Percentiles rank a stretch among this genome's conserved stretches.
Evolutionary conservation across 495 filamentous ascomycete genomes (phyloP).

Genomic region (Trichoderma asperelloides): DNA sequence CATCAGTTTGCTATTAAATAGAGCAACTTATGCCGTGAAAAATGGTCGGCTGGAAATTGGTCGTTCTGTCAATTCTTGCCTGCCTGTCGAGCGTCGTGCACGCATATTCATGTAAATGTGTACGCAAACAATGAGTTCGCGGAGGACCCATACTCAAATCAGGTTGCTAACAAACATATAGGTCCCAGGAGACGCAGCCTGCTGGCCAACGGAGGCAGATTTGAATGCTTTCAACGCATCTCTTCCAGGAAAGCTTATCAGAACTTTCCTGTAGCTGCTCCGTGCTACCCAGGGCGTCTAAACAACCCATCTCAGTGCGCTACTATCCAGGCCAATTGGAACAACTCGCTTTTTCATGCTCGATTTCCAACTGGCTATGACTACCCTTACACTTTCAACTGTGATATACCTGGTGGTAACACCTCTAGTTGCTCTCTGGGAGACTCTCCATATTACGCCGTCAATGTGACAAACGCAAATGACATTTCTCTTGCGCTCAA

Average conservation of each 20-base stretch:
- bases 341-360: conserved; percentile 23
- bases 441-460: conserved; percentile 48
- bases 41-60: background rate
- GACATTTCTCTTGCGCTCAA: conserved; percentile 52
- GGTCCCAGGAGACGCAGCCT: background rate
- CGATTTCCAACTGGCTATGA: conserved; percentile 26
- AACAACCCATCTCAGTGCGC: conserved; percentile 37
- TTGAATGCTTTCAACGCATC: background rate
- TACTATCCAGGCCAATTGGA: conserved; percentile 17
- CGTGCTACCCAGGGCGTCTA: conserved; percentile 39
- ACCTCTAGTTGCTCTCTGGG: conserved; percentile 44
- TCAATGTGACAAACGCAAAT: conserved; percentile 46
- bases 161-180: background rate
- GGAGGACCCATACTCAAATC: background rate
- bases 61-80: background rate
- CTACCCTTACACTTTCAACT: conserved; percentile 20
- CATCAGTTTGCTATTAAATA: background rate
- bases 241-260: conserved; percentile 19
- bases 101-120: background rate
- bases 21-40: background rate
- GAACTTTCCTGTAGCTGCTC: background rate
- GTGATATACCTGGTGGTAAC: conserved; percentile 25
- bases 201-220: background rate
- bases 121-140: background rate
- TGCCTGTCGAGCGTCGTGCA: background rate